Evolutionary conservation across 2,329 filamentous ascomycete genomes (phyloP).

Genomic region (Coniella vitis): DNA sequence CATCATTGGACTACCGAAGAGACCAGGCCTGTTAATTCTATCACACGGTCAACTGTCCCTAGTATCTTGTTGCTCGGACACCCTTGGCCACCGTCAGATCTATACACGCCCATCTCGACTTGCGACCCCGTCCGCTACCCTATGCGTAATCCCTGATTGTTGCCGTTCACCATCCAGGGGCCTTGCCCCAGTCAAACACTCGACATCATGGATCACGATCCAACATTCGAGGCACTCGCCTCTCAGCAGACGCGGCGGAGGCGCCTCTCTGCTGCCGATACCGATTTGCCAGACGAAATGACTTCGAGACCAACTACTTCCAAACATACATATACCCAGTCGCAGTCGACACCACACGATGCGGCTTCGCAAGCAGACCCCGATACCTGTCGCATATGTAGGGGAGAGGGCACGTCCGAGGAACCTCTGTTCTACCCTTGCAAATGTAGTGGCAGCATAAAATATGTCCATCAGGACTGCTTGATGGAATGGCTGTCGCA

Average conservation of each 20-base stretch:
- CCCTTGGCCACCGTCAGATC: no score
- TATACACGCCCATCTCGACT: not conserved
- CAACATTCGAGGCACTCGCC: constrained; percentile 7
- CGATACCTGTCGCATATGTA: constrained; percentile 95
- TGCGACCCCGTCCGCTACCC: not conserved
- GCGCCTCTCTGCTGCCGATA: constrained; percentile 3
- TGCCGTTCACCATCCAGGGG: constrained; percentile 10
- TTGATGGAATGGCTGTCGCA: constrained; percentile 98
- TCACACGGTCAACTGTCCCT: no score
- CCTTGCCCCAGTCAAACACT: constrained; percentile 6
- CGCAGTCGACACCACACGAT: constrained; percentile 6
- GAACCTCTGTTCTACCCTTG: constrained; percentile 95
- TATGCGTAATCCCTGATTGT: constrained; percentile 10
- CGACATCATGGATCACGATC: constrained; percentile 12
- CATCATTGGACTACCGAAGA: no score
- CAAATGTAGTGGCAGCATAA: constrained; percentile 98
- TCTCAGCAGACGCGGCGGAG: constrained; percentile 7
- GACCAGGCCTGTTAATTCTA: no score
- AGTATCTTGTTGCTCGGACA: no score
- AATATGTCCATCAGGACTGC: constrained; percentile 95
- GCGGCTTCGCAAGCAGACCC: constrained; percentile 36
- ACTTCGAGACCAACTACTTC: constrained; percentile 1
- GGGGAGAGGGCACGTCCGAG: constrained; percentile 72
- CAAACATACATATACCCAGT: not conserved
- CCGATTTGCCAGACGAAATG: constrained; percentile 1